These are phyloP conservation scores for Hibiscus syriacus DNA, from an alignment of 345 rosid species.

Conservation along the genomic window DNA sequence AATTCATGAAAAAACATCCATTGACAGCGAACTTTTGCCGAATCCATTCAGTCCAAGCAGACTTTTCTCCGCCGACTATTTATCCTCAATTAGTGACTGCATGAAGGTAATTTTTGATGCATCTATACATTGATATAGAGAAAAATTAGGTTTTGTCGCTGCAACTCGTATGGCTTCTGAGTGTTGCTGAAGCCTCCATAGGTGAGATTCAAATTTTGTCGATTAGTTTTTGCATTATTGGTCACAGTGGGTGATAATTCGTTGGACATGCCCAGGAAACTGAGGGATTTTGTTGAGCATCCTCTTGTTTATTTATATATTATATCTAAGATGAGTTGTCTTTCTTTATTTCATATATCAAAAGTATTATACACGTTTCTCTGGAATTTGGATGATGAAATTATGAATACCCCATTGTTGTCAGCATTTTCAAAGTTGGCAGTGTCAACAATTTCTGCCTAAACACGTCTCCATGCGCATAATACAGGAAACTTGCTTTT, in stretches of 20 bases:
- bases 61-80: slow-evolving; percentile 65
- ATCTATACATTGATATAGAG: neutral
- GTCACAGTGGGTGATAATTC: neutral
- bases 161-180: neutral
- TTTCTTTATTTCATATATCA: too few relatives aligned
- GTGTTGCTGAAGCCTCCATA: neutral
- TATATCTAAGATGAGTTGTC: too few relatives aligned
- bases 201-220: neutral
- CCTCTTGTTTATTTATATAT: neutral
- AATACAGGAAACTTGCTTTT: neutral
- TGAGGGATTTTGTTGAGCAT: neutral
- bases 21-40: slow-evolving; percentile 63
- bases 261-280: neutral
- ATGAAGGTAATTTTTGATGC: slow-evolving; percentile 54
- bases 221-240: neutral
- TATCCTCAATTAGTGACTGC: slow-evolving; percentile 56
- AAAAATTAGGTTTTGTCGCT: neutral
- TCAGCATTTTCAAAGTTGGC: too few relatives aligned
- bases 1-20: slow-evolving; percentile 48
- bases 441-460: too few relatives aligned
- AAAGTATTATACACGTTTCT: too few relatives aligned
- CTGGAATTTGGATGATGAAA: too few relatives aligned
- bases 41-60: slow-evolving; percentile 60
- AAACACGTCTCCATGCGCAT: too few relatives aligned
- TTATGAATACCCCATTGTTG: too few relatives aligned